phyloP scores from a whole-genome alignment of 2,329 filamentous ascomycete genomes.

The Xylariaceae sp. region DNA sequence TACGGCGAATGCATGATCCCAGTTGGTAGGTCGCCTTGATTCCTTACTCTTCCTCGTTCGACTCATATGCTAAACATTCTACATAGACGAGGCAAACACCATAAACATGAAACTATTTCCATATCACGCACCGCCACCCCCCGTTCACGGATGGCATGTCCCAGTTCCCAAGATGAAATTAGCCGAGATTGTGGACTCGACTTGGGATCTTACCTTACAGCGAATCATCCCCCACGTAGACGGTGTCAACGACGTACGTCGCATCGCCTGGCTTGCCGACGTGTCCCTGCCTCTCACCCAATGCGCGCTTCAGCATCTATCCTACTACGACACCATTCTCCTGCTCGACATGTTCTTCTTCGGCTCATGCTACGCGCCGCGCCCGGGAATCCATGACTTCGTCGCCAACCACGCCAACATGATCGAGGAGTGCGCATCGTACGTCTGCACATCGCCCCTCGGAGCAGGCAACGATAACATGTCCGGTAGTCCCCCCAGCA shows the following conservation, averaged over 20 bases:
- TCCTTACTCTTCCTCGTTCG: not conserved
- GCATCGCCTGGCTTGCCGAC: constrained; percentile 78
- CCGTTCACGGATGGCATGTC: constrained; percentile 83
- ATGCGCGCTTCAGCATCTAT: constrained; percentile 78
- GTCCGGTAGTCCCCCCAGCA: constrained; percentile 3
- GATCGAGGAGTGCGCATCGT: constrained; percentile 81
- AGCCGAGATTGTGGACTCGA: constrained; percentile 56
- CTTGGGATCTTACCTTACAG: constrained; percentile 71
- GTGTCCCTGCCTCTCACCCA: constrained; percentile 82
- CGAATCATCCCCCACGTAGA: constrained; percentile 83
- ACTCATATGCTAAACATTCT: constrained; percentile 7
- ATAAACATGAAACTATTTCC: constrained; percentile 96
- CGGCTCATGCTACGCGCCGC: constrained; percentile 80
- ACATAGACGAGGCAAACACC: constrained; percentile 78
- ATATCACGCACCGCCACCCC: constrained; percentile 67
- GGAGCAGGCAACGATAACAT: constrained; percentile 1
- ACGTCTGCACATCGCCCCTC: constrained; percentile 54
- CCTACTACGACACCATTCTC: constrained; percentile 88
- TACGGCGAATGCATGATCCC: constrained; percentile 99
- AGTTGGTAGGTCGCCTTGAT: constrained; percentile 56
- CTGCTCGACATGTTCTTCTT: constrained; percentile 96
- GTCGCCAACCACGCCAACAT: constrained; percentile 66
- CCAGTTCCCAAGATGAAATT: constrained; percentile 69
- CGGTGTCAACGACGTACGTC: constrained; percentile 81
- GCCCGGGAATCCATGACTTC: constrained; percentile 71